These are phyloP conservation scores for Aspergillus wentii DNA, from an alignment of 495 filamentous ascomycete genomes.

Conservation along the genomic window DNA sequence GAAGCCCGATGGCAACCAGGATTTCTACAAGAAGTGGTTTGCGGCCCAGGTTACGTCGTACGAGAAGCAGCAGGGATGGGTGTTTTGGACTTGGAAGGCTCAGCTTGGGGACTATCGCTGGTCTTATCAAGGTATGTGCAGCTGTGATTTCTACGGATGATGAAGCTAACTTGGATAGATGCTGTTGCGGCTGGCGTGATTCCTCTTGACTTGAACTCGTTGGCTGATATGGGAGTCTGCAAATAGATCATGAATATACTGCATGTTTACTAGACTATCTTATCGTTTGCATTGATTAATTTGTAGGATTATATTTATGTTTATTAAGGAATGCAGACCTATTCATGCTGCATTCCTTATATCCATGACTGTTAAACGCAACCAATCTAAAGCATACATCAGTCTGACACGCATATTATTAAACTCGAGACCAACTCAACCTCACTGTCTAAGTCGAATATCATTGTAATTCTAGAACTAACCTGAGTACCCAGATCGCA, in stretches of 20 bases:
- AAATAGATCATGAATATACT: not conserved
- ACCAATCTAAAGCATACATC: too few relatives aligned
- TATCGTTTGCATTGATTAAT: not conserved
- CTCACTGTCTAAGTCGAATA: too few relatives aligned
- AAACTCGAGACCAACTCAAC: too few relatives aligned
- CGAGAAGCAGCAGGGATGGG: constrained; percentile 55
- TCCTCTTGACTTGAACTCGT: constrained; percentile 30
- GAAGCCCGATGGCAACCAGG: constrained; percentile 36
- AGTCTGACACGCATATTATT: too few relatives aligned
- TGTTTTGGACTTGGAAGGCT: constrained; percentile 62
- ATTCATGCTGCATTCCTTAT: not conserved
- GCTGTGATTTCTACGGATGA: not conserved
- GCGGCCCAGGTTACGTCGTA: constrained; percentile 54
- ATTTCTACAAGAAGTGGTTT: constrained; percentile 55
- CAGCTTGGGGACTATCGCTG: constrained; percentile 54
- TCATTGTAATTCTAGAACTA: too few relatives aligned
- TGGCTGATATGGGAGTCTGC: constrained; percentile 7
- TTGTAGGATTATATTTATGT: not conserved
- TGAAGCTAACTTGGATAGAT: constrained; percentile 13
- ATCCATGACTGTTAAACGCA: too few relatives aligned
- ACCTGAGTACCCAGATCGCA: too few relatives aligned
- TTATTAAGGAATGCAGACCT: not conserved
- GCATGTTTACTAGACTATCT: not conserved
- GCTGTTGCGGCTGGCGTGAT: constrained; percentile 47
- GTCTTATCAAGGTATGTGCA: constrained; percentile 43